phyloP scores from a whole-genome alignment of 202 grass and related monocot species.

The Setaria viridis region DNA sequence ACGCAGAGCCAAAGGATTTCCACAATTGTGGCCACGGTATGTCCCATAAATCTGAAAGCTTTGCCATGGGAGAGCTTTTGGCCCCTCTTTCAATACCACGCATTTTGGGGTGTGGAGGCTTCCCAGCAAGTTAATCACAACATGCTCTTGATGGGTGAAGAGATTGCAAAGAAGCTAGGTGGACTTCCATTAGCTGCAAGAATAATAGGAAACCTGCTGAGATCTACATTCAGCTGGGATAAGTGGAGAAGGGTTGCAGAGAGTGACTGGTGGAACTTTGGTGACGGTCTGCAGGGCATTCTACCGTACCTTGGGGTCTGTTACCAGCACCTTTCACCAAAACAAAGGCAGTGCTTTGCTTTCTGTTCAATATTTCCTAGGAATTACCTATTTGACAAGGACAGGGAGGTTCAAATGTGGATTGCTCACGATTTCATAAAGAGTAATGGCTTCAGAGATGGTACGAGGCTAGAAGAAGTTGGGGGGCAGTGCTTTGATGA shows the following conservation, averaged over 20 bases:
- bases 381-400: slow-evolving; percentile 45
- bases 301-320: slow-evolving; percentile 37
- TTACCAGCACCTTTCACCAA: slow-evolving; percentile 40
- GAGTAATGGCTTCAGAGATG: background rate
- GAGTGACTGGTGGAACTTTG: slow-evolving; percentile 49
- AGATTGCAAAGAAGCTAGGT: slow-evolving; percentile 40
- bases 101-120: background rate
- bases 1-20: slow-evolving; percentile 18
- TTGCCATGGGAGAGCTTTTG: slow-evolving; percentile 37
- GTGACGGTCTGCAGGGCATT: slow-evolving; percentile 21
- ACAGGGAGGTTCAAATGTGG: slow-evolving; percentile 47
- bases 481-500: slow-evolving; percentile 31
- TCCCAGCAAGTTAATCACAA: background rate
- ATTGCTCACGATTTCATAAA: slow-evolving; percentile 41
- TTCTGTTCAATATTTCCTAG: slow-evolving; percentile 45
- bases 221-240: background rate
- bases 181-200: slow-evolving; percentile 43
- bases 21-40: background rate
- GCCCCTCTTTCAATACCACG: slow-evolving; percentile 28
- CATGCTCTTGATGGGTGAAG: slow-evolving; percentile 1
- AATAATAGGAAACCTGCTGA: slow-evolving; percentile 52
- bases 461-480: slow-evolving; percentile 8
- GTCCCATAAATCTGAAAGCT: slow-evolving; percentile 13
- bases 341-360: slow-evolving; percentile 38
- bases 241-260: slow-evolving; percentile 10